These are phyloP conservation scores for Globisporangium solare DNA, from an alignment of 352 stramenopile genomes.

Conservation along the genomic window DNA sequence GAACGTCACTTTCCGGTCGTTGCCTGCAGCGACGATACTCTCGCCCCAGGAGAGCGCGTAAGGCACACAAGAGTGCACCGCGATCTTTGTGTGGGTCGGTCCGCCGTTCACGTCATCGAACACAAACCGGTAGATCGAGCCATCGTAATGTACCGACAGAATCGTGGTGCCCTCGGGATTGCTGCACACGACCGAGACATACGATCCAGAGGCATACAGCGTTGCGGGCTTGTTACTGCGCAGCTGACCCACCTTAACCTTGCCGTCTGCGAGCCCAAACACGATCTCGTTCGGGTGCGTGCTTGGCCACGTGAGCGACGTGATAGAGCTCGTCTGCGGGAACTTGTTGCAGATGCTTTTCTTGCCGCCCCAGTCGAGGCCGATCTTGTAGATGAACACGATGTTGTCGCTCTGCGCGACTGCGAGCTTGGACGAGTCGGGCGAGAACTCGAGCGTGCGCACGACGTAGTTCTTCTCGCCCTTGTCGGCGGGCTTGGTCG, in stretches of 20 bases:
- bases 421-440: constrained; percentile 91
- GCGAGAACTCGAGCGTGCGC: constrained; percentile 88
- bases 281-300: constrained; percentile 91
- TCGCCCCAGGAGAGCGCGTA: constrained; percentile 91
- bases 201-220: constrained; percentile 84
- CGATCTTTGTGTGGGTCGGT: constrained; percentile 83
- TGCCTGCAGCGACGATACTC: constrained; percentile 88
- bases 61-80: constrained; percentile 82
- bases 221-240: constrained; percentile 91
- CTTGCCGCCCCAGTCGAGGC: constrained; percentile 92
- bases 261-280: constrained; percentile 92
- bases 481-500: constrained; percentile 93
- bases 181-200: constrained; percentile 81
- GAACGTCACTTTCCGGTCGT: constrained; percentile 89
- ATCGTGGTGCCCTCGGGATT: constrained; percentile 86
- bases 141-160: constrained; percentile 90
- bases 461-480: constrained; percentile 94
- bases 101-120: constrained; percentile 86
- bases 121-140: constrained; percentile 90
- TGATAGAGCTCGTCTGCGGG: constrained; percentile 76
- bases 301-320: constrained; percentile 87
- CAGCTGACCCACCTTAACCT: constrained; percentile 92
- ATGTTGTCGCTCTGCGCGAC: constrained; percentile 96
- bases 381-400: constrained; percentile 96
- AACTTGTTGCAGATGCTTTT: constrained; percentile 98